A percentile compares a stretch with the other conserved stretches of the same genome.
Conservation (phyloP, 2,329 filamentous ascomycete species). For the Chaetomium globosum region DNA sequence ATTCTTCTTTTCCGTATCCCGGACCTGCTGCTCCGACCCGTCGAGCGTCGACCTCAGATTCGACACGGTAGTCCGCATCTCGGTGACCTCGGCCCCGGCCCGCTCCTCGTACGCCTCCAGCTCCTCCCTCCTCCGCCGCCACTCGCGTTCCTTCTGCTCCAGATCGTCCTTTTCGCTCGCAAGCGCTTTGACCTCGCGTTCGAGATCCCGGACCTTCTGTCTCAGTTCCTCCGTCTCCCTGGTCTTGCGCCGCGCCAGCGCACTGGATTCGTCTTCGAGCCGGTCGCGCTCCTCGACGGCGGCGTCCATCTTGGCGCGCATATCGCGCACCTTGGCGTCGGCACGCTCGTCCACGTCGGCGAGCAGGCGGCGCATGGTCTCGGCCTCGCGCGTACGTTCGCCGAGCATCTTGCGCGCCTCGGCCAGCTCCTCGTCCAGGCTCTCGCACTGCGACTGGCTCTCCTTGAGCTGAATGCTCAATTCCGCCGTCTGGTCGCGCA, state of each 20-base stretch:
- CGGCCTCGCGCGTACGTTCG: slow-evolving; percentile 86
- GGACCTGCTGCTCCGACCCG: slow-evolving; percentile 80
- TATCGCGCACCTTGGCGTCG: slow-evolving; percentile 80
- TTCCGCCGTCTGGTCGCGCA: slow-evolving; percentile 90
- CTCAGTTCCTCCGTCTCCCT: slow-evolving; percentile 87
- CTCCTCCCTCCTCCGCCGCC: slow-evolving; percentile 72
- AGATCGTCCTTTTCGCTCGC: slow-evolving; percentile 77
- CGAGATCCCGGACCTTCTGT: slow-evolving; percentile 75
- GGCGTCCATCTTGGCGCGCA: slow-evolving; percentile 83
- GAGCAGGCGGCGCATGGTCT: slow-evolving; percentile 89
- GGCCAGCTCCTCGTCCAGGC: slow-evolving; percentile 85
- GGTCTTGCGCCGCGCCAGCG: slow-evolving; percentile 71
- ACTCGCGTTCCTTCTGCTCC: slow-evolving; percentile 71
- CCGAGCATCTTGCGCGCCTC: slow-evolving; percentile 84
- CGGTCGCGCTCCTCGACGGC: slow-evolving; percentile 93
- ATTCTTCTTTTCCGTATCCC: slow-evolving; percentile 81
- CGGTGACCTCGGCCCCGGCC: slow-evolving; percentile 71
- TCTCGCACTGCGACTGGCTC: slow-evolving; percentile 76
- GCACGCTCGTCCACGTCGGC: slow-evolving; percentile 83
- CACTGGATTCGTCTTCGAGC: slow-evolving; percentile 85
- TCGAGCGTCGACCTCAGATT: slow-evolving; percentile 81
- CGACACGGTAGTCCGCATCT: slow-evolving; percentile 74
- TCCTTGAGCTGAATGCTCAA: slow-evolving; percentile 91
- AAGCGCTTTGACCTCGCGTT: slow-evolving; percentile 72
- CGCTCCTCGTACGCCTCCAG: slow-evolving; percentile 71